phyloP scores from a whole-genome alignment of 106 monocot genomes.

The Agapanthus africanus region DNA sequence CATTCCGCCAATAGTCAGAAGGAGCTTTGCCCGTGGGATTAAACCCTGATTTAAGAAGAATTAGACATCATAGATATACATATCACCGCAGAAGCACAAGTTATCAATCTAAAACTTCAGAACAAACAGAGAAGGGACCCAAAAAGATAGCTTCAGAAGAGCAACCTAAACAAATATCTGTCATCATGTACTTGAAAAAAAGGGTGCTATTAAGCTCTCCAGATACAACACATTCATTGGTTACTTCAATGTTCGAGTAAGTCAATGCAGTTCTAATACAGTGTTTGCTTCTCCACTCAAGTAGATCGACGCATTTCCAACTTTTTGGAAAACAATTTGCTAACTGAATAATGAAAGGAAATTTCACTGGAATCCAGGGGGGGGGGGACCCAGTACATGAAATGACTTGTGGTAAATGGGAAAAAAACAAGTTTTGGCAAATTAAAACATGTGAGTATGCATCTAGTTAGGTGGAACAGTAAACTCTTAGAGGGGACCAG shows the following conservation, averaged over 20 bases:
- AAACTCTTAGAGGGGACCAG: too few species aligned
- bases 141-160: too few species aligned
- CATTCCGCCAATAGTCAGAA: constrained; percentile 71
- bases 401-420: too few species aligned
- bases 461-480: not conserved
- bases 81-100: not conserved
- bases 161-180: too few species aligned
- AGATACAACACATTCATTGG: too few species aligned
- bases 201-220: too few species aligned
- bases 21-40: constrained; percentile 80
- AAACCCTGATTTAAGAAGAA: constrained; percentile 45
- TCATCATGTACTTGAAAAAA: too few species aligned
- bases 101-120: not conserved
- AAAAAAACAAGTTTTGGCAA: not conserved
- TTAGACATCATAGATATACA: not conserved
- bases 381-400: too few species aligned
- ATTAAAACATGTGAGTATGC: not conserved
- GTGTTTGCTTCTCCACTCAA: too few species aligned
- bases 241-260: not conserved
- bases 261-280: too few species aligned
- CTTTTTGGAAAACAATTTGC: not conserved
- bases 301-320: not conserved
- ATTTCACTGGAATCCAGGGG: too few species aligned
- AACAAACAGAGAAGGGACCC: not conserved
- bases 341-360: not conserved